Evolutionary conservation across 2,329 filamentous ascomycete genomes (phyloP).

Genomic region (Leptographium flavum): DNA sequence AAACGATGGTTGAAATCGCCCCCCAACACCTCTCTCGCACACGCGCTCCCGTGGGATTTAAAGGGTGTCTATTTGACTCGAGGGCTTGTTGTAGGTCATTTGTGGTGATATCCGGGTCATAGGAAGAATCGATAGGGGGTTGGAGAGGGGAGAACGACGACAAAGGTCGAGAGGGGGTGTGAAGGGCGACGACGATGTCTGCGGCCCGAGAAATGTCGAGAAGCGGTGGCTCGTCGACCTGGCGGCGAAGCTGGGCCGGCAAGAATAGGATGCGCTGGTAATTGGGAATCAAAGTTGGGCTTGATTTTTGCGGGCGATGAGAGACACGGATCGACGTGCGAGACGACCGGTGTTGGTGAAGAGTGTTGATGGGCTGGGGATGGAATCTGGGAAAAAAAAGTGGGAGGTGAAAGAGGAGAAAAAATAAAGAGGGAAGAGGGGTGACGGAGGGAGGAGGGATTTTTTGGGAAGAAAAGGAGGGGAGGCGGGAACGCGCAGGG

Average conservation of each 20-base stretch:
- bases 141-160: constrained; percentile 1
- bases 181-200: constrained; percentile 2
- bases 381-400: neutral
- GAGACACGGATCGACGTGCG: neutral
- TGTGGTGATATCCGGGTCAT: constrained; percentile 41
- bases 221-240: neutral
- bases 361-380: neutral
- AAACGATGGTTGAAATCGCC: constrained; percentile 46
- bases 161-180: neutral
- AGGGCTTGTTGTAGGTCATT: constrained; percentile 35
- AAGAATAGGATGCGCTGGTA: neutral
- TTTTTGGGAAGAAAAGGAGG: constrained; percentile 12
- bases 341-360: neutral
- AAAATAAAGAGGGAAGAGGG: constrained; percentile 13
- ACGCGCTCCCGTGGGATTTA: constrained; percentile 55
- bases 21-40: constrained; percentile 41
- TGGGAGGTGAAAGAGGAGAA: constrained; percentile 9
- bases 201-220: constrained; percentile 5
- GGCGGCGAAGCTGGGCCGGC: constrained; percentile 7
- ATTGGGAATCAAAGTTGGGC: neutral
- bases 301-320: neutral
- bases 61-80: constrained; percentile 50
- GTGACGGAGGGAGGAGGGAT: constrained; percentile 10
- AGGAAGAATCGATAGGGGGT: constrained; percentile 24
- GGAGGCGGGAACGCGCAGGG: constrained; percentile 7